Evolutionary conservation across 805 yeast species (phyloP).

Genomic region (Clavispora santaluciae): DNA sequence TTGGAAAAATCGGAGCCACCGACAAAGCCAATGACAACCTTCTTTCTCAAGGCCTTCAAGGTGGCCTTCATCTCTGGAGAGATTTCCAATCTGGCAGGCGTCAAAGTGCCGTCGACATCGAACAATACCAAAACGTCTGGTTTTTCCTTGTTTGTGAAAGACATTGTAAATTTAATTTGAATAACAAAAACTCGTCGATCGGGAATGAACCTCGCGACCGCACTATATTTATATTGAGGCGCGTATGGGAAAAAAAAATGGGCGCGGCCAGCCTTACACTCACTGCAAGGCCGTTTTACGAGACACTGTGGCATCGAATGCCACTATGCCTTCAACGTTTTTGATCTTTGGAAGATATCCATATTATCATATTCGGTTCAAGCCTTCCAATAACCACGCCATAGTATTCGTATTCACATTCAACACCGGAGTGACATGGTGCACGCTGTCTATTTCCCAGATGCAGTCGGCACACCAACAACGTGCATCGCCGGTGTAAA

Average conservation of each 20-base stretch:
- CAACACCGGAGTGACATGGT: too few relatives aligned
- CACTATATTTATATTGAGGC: slow-evolving; percentile 2
- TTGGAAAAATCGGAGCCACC: slow-evolving; percentile 95
- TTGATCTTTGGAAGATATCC: too few relatives aligned
- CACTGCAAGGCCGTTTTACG: too few relatives aligned
- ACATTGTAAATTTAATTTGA: slow-evolving; percentile 27
- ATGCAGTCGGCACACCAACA: too few relatives aligned
- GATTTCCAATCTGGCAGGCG: slow-evolving; percentile 86
- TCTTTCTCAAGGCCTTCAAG: slow-evolving; percentile 74
- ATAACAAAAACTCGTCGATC: slow-evolving; percentile 1
- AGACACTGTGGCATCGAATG: too few relatives aligned
- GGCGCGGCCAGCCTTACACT: too few relatives aligned
- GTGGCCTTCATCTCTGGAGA: slow-evolving; percentile 74
- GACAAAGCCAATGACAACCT: slow-evolving; percentile 93
- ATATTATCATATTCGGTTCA: too few relatives aligned
- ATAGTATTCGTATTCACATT: too few relatives aligned
- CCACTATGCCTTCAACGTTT: too few relatives aligned
- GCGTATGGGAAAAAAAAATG: slow-evolving; percentile 1
- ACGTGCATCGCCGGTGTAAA: too few relatives aligned
- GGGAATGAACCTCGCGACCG: background rate
- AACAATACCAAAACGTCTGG: slow-evolving; percentile 88
- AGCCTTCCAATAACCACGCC: too few relatives aligned
- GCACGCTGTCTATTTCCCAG: too few relatives aligned
- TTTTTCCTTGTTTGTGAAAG: slow-evolving; percentile 69
- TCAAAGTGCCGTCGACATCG: slow-evolving; percentile 97